Percentiles rank a stretch among this genome's conserved stretches.
Evolutionary conservation across 2,329 filamentous ascomycete species (phyloP).

Genomic region (Phaeoacremonium minimum): DNA sequence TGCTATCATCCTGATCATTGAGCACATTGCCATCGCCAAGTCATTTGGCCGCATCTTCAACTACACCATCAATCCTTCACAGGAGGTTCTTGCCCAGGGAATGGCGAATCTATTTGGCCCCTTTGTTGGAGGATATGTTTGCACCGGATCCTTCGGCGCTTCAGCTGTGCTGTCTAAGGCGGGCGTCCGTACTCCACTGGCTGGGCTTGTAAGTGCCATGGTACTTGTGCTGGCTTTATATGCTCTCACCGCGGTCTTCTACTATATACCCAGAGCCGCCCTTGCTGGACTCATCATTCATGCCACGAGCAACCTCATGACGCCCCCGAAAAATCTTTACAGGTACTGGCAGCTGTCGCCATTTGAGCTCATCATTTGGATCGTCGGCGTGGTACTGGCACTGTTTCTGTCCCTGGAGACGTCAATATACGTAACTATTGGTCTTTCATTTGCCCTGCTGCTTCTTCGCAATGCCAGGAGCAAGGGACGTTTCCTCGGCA

Average conservation of each 20-base stretch:
- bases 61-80: constrained; percentile 75
- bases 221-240: constrained; percentile 83
- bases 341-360: constrained; percentile 86
- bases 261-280: constrained; percentile 75
- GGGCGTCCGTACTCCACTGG: constrained; percentile 81
- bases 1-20: constrained; percentile 74
- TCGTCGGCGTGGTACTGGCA: constrained; percentile 78
- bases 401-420: constrained; percentile 79
- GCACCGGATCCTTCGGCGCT: constrained; percentile 85
- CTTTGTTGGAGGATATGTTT: constrained; percentile 79
- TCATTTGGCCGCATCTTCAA: constrained; percentile 79
- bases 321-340: constrained; percentile 76
- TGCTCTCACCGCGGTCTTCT: constrained; percentile 78
- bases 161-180: constrained; percentile 95
- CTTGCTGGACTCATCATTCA: constrained; percentile 86
- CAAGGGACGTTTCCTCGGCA: constrained; percentile 75
- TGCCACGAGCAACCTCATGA: constrained; percentile 81
- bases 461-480: constrained; percentile 77
- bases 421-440: constrained; percentile 79
- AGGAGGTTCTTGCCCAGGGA: constrained; percentile 75
- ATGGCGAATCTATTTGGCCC: constrained; percentile 71
- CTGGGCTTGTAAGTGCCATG: constrained; percentile 77
- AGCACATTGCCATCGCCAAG: constrained; percentile 80
- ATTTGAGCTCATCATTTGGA: constrained; percentile 78
- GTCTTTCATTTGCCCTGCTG: constrained; percentile 64